Evolutionary conservation across 495 filamentous ascomycete species (phyloP), one percentile per base, ranked within the genome.

Genomic region (Hamigera avellanea): DNA sequence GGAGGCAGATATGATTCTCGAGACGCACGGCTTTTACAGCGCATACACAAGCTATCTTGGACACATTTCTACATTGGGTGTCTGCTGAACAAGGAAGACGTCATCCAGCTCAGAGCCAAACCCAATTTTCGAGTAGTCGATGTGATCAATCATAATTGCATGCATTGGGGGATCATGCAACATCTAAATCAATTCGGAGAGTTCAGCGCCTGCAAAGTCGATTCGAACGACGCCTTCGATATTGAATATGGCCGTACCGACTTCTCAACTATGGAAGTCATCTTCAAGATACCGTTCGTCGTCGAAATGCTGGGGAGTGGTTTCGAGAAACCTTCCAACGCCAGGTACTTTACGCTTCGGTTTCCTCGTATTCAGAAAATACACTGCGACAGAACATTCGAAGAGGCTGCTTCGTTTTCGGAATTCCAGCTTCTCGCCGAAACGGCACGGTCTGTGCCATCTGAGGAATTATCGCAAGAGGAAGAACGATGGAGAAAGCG

Each of bases 61-160:
- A 93, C 85, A 1, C 74, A 80, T 37, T 93, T 91, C 43, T 75
- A 78, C 50, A 66, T 91, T 39, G 86, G 76, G 0, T 91, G 84
- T 53, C 58, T 93, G 8, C 58, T 72, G 6, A 93, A 94, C 41
- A 81, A 78, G 47, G 66, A 74, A 1, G 70, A 69, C n/a, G 72
- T 81, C 1, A 30, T 59, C 33, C 60, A 69, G 6, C 64, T 57
- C 36, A 53, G 58, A 2, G 66, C 63, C 15, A 68, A 56, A 19
- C 82, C 83, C 7, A 57, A 45, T 9, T 88, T 82, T 45, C 64
- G 72, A 32, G 58, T 88, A 3, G 67, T 88, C n/a, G 75, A 73
- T 36, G 57, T 62, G 8, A 54, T 83, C 25, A 33, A 51, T 27
- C 65, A 52, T 0, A 59, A 70, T 30, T 66, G 61, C 53, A 73